Evolutionary conservation across 2,329 filamentous ascomycete species (phyloP), one percentile per base, ranked within the genome.

Genomic region (Penicillium verrucosum): DNA sequence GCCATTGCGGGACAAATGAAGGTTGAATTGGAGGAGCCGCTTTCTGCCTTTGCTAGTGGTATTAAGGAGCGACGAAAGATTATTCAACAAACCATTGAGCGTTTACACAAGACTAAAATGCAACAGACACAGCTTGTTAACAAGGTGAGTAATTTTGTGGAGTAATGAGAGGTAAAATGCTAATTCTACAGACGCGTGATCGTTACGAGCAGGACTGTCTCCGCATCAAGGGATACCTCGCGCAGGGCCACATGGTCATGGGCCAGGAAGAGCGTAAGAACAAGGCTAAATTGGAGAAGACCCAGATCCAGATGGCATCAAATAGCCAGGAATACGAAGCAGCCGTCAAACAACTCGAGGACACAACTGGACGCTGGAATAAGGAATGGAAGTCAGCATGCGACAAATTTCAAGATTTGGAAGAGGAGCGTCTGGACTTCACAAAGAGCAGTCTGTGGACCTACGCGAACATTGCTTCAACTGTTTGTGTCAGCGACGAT

Each of bases 161-260:
- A 16, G 3, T 27, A 9, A 25, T 12, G 2, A 4, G 16, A 6
- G 5, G 1, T 0, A 14, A 2, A 9, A 53, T 58, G 47, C 56
- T 65, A 38, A 65, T 37, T 30, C 23, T 23, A 7, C 60, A 91
- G 89, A 89, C 92, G 16, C 85, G 94, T 63, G 94, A 99, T 76
- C 88, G 89, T 48, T 99, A 95, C 72, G 94, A 99, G 76, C 93
- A 99, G 75, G 95, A 99, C 67, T 97, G 93, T 71, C 81, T 99
- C 43, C 94, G 96, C 73, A 97, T 99, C 74, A 99, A 99, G 76
- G 94, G 94, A 38, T 99, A 99, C 70, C 85, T 99, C 5, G 94
- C 95, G 4, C 94, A 99, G 75, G 94, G 94, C 10, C 95, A 99
- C 73, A 99, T 99, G 94, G 94, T 99, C 56, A 99, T 99, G 94